A percentile compares a stretch with the other conserved stretches of the same genome.
Evolutionary conservation across 805 yeast genomes (phyloP).

Genomic region (Zygosaccharomyces gambellarensis): DNA sequence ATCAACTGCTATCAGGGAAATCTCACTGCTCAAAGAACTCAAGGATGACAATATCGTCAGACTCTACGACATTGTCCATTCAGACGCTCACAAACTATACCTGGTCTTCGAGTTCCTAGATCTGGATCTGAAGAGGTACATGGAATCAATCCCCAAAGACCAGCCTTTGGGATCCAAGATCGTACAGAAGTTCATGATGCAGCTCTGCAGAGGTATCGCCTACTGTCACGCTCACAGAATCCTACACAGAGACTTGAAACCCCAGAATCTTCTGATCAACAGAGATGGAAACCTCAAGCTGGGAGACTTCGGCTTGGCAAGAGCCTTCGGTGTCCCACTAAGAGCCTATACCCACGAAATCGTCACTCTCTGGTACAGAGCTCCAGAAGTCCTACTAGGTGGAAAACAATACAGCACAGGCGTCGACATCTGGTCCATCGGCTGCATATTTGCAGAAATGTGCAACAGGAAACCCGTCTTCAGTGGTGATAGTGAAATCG

Average conservation of each 20-base stretch:
- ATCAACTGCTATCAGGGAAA: constrained; percentile 94
- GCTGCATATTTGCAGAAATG: constrained; percentile 98
- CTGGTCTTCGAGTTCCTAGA: constrained; percentile 92
- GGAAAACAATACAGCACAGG: constrained; percentile 94
- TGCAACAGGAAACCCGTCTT: constrained; percentile 95
- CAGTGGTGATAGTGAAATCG: constrained; percentile 95
- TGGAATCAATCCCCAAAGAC: constrained; percentile 85
- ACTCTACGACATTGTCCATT: constrained; percentile 90
- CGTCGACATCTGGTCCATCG: constrained; percentile 98
- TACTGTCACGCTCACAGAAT: constrained; percentile 62
- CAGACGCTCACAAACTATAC: constrained; percentile 85
- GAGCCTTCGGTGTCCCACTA: constrained; percentile 97
- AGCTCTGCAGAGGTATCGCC: constrained; percentile 78
- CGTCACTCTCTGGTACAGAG: constrained; percentile 96
- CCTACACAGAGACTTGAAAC: constrained; percentile 77
- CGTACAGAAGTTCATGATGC: constrained; percentile 91
- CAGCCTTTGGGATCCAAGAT: constrained; percentile 81
- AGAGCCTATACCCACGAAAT: constrained; percentile 97
- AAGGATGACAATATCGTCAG: constrained; percentile 91
- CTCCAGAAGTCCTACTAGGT: constrained; percentile 94
- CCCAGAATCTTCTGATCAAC: constrained; percentile 88
- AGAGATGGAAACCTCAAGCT: constrained; percentile 85
- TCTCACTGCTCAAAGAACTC: constrained; percentile 89
- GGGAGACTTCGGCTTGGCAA: constrained; percentile 94
- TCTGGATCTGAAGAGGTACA: constrained; percentile 86